These are phyloP conservation scores for Sequoia sempervirens DNA, from an alignment of 75 land plant genomes.

Conservation along the genomic window DNA sequence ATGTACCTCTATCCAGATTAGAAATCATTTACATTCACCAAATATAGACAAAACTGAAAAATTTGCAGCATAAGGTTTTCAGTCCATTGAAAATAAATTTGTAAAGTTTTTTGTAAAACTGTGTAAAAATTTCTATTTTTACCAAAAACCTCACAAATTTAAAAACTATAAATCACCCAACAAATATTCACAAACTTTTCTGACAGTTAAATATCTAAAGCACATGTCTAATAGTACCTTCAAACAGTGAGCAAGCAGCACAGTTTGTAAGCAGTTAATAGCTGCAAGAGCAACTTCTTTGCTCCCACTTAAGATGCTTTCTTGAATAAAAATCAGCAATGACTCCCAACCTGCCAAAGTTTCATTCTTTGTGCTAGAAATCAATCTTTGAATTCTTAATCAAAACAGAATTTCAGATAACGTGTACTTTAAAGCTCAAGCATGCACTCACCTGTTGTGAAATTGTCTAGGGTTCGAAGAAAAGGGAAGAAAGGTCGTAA, in stretches of 20 bases:
- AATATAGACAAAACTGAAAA: not conserved
- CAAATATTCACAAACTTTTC: not conserved
- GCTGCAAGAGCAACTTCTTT: conserved; percentile 97
- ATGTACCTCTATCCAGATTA: not conserved
- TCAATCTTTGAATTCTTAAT: not conserved
- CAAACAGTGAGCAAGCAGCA: conserved; percentile 56
- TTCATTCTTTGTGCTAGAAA: not conserved
- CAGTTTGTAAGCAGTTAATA: conserved; percentile 71
- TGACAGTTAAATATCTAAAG: not conserved
- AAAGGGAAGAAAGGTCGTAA: conserved; percentile 77
- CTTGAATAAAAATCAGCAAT: conserved; percentile 57
- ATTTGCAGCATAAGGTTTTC: not conserved
- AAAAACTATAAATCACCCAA: not conserved
- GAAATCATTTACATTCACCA: not conserved
- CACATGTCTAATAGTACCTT: conserved; percentile 48
- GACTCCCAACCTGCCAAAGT: conserved; percentile 75
- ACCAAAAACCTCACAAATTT: no score
- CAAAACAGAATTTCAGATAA: not conserved
- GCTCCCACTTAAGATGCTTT: conserved; percentile 75
- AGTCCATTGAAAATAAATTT: no score
- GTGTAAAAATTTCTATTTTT: no score
- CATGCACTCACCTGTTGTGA: conserved; percentile 44
- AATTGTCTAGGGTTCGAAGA: conserved; percentile 61
- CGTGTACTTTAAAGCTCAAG: not conserved
- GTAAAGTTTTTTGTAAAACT: no score